Base-by-base conservation (phyloP, 2,329 filamentous ascomycete species). In the Spiromastix sp. region DNA sequence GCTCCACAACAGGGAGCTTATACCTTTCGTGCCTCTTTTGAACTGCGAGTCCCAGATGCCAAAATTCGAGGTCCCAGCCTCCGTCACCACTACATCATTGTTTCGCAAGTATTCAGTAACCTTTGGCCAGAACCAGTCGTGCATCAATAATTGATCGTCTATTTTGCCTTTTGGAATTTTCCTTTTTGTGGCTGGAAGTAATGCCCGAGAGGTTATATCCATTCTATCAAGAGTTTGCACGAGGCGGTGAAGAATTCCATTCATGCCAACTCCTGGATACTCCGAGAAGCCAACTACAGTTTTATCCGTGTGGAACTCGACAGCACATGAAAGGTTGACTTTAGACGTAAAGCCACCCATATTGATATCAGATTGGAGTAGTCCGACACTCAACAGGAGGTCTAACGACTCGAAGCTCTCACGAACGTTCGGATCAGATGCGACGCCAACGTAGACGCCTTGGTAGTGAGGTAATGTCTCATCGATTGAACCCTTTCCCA, bases 11-110 rank as follows among this genome's bases (percentile, higher is more conserved):
- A 84, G 79, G 53, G 91, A 85, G 34, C 75, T 85, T 49, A 93
- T 74, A 12, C 81, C 82, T 5, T 74, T 84, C n/a, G 87, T 81
- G n/a, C 72, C 70, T 2, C 66, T 55, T 0, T 85, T 85, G 63
- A 93, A 91, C 27, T 74, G 73, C 4, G 85, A 87, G 39, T 87
- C 83, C 75, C 82, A 85, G 49, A 91, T 83, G 37, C 86, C 86
- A 55, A 93, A 89, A 61, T 86, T 89, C 39, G 85, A 70, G 0
- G 86, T 94, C 25, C 85, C 86, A 2, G 85, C 93, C 57, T 93
- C 86, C 0, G 85, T 89, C 33, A 93, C 72, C 36, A 94, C 67
- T 38, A 93, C 74, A 49, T 94, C 86, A 30, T 77, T 69, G 36
- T 77, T 66, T 36, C 71, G 68, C 7, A 93, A 63, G 67, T 81